phyloP scores from a whole-genome alignment of 1,284 basidiomycete genomes.

The Tetrapyrgos nigripes region DNA sequence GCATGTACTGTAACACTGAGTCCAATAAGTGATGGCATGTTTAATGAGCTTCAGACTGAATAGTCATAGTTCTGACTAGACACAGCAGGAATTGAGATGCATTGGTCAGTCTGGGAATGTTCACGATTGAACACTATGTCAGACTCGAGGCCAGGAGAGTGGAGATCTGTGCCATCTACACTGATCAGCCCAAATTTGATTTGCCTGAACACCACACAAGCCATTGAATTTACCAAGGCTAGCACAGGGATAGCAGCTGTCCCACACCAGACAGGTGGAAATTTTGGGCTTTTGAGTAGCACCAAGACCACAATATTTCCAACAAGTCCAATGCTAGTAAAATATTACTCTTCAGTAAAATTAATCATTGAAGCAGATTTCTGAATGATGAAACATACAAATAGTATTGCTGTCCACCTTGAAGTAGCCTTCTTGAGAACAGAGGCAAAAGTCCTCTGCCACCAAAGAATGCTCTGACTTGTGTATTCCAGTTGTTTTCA shows the following conservation, averaged over 20 bases:
- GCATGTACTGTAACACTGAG: too few species aligned
- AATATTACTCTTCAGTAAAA: too few species aligned
- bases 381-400: neutral
- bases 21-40: too few species aligned
- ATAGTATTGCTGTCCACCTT: neutral
- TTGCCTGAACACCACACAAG: neutral
- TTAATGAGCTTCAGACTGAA: too few species aligned
- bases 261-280: neutral
- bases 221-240: neutral
- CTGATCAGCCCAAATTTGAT: conserved; percentile 1
- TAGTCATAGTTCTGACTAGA: too few species aligned
- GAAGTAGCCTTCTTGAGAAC: neutral
- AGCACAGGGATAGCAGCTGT: neutral
- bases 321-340: neutral
- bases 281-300: neutral
- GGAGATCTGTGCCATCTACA: neutral
- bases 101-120: too few species aligned
- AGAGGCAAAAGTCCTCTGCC: neutral
- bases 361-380: neutral
- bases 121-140: too few species aligned
- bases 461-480: neutral
- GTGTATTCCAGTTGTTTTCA: too few species aligned
- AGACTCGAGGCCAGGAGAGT: too few species aligned
- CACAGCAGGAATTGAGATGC: too few species aligned
- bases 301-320: neutral